Conservation (phyloP, 1,139 yeast genomes). For the Lodderomyces orthopsilosis region DNA sequence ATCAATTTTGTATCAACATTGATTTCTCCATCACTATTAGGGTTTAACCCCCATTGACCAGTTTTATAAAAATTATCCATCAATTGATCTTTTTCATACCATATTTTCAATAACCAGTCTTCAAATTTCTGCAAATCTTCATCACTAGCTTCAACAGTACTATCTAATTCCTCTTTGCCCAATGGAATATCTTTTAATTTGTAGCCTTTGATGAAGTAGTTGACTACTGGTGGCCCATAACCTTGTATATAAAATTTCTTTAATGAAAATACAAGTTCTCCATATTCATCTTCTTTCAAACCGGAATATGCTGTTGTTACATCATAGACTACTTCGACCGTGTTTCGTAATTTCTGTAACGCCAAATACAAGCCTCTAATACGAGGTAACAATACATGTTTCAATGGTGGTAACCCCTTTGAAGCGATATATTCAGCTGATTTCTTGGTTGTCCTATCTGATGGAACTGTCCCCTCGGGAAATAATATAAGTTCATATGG, state of each 20-base stretch:
- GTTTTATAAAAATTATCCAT: constrained; percentile 57
- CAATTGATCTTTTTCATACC: constrained; percentile 75
- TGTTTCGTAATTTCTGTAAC: constrained; percentile 54
- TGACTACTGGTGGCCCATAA: constrained; percentile 63
- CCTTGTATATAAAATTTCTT: constrained; percentile 65
- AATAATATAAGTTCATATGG: constrained; percentile 64
- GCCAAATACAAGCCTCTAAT: constrained; percentile 74
- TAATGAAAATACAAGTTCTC: constrained; percentile 75
- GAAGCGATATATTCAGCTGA: constrained; percentile 58
- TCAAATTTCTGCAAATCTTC: constrained; percentile 54
- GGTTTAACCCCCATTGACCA: constrained; percentile 37
- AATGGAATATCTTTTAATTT: constrained; percentile 64
- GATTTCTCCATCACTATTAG: constrained; percentile 6
- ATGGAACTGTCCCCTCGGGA: constrained; percentile 94
- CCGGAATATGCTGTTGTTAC: constrained; percentile 82
- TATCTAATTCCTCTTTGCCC: constrained; percentile 44
- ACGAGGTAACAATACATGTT: constrained; percentile 76
- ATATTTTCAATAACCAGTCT: constrained; percentile 69
- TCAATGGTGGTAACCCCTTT: constrained; percentile 45
- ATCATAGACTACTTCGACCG: constrained; percentile 74
- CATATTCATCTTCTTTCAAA: constrained; percentile 58
- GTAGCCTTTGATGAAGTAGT: constrained; percentile 61
- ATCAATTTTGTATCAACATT: constrained; percentile 18
- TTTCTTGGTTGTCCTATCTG: constrained; percentile 58
- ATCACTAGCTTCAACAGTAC: constrained; percentile 43